phyloP scores from a whole-genome alignment of 495 filamentous ascomycete species.

The Cetradonia linearis region DNA sequence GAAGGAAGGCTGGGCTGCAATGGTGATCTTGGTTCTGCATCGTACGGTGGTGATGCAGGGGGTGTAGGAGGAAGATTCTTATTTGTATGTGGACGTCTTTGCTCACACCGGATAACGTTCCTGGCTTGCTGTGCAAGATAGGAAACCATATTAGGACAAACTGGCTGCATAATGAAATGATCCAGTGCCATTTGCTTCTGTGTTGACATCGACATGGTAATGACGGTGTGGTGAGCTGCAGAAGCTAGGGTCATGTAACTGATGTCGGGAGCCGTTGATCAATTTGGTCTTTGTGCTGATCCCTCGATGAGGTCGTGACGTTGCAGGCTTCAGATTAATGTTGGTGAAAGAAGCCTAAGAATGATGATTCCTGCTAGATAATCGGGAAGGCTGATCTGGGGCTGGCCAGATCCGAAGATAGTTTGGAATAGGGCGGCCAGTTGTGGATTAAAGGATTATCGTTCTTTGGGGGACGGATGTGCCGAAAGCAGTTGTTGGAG shows the following conservation, averaged over 20 bases:
- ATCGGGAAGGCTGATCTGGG: slow-evolving; percentile 13
- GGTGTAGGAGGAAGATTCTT: slow-evolving; percentile 57
- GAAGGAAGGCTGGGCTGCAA: slow-evolving; percentile 53
- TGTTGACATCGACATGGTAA: slow-evolving; percentile 34
- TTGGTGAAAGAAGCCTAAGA: slow-evolving; percentile 9
- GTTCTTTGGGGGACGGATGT: slow-evolving; percentile 3
- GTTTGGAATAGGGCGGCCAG: slow-evolving; percentile 11
- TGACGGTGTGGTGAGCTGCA: background rate
- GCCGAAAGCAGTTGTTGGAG: slow-evolving; percentile 9
- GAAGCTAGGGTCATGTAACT: slow-evolving; percentile 1
- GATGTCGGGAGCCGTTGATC: background rate
- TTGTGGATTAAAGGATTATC: slow-evolving; percentile 12
- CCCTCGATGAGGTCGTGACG: slow-evolving; percentile 8
- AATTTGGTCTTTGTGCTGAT: slow-evolving; percentile 10
- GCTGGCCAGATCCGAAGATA: slow-evolving; percentile 15
- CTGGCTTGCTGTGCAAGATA: slow-evolving; percentile 75
- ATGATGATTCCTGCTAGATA: slow-evolving; percentile 8
- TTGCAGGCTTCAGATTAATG: slow-evolving; percentile 9
- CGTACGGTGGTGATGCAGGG: slow-evolving; percentile 54
- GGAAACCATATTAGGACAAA: slow-evolving; percentile 72
- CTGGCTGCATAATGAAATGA: slow-evolving; percentile 73
- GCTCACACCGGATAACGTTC: slow-evolving; percentile 86
- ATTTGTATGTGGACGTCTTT: slow-evolving; percentile 38
- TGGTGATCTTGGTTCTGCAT: slow-evolving; percentile 33
- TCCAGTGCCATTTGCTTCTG: slow-evolving; percentile 78